These are phyloP conservation scores for Botryosphaeria dothidea DNA, from an alignment of 2,329 filamentous ascomycete genomes.

Conservation along the genomic window DNA sequence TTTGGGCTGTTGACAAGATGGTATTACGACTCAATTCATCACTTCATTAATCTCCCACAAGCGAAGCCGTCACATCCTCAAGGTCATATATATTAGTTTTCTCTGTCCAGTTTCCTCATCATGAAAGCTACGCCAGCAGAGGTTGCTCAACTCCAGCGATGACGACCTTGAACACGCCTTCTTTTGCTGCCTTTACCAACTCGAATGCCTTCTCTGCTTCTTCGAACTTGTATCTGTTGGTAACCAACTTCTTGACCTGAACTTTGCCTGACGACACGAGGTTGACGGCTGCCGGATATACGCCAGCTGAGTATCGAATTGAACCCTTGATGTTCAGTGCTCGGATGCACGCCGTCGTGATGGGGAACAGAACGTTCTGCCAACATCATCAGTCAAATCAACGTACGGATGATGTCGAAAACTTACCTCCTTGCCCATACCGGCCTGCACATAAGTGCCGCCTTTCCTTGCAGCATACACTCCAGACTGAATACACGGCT, in stretches of 20 bases:
- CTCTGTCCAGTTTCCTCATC: neutral
- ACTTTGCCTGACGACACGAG: slow-evolving; percentile 54
- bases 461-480: slow-evolving; percentile 25
- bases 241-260: slow-evolving; percentile 42
- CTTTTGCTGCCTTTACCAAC: slow-evolving; percentile 39
- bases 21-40: neutral
- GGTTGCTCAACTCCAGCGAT: slow-evolving; percentile 41
- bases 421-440: slow-evolving; percentile 27
- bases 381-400: neutral
- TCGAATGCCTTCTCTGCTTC: slow-evolving; percentile 52
- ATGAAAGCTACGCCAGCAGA: neutral
- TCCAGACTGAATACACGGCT: slow-evolving; percentile 26
- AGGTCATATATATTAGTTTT: neutral
- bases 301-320: slow-evolving; percentile 54
- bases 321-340: slow-evolving; percentile 53
- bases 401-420: too few relatives aligned
- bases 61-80: neutral
- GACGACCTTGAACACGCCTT: slow-evolving; percentile 47
- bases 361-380: slow-evolving; percentile 52
- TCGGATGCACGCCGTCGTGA: slow-evolving; percentile 51
- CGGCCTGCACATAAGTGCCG: slow-evolving; percentile 28
- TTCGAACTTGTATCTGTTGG: slow-evolving; percentile 46
- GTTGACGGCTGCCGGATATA: slow-evolving; percentile 52
- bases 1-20: too few relatives aligned
- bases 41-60: neutral